These are phyloP conservation scores for Clathrus columnatus DNA, from an alignment of 768 basidiomycete genomes.

Conservation along the genomic window DNA sequence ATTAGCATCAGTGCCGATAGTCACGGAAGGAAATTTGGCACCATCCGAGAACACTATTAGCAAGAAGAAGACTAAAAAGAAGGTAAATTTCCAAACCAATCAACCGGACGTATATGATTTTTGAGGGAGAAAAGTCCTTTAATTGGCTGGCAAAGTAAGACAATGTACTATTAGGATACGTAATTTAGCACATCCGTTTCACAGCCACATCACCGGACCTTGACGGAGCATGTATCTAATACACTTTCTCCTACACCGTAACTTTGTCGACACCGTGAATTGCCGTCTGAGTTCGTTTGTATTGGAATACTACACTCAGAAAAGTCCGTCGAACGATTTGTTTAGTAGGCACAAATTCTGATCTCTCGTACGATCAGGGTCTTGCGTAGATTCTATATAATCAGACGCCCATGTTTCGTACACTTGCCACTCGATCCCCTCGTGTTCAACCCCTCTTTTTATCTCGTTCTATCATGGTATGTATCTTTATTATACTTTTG, in stretches of 20 bases:
- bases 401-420: conserved; percentile 10
- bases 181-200: no score
- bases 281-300: no score
- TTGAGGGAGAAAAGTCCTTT: conserved; percentile 30
- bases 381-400: background rate
- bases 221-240: no score
- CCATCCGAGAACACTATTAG: conserved; percentile 12
- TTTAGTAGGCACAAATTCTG: no score
- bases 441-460: conserved; percentile 6
- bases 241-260: no score
- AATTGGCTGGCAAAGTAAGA: background rate
- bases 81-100: conserved; percentile 60
- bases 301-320: no score
- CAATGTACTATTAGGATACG: background rate
- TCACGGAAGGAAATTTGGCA: conserved; percentile 9
- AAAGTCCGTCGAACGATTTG: no score
- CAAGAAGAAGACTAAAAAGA: conserved; percentile 48
- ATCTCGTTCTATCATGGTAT: conserved; percentile 15
- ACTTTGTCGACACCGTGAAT: no score
- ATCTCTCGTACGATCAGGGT: conserved; percentile 5
- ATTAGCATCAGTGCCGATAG: conserved; percentile 15
- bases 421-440: conserved; percentile 7
- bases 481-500: conserved; percentile 1
- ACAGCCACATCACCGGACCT: no score
- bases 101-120: conserved; percentile 69